These are phyloP conservation scores for Lachancea quebecensis DNA, from an alignment of 805 yeast species.

Conservation along the genomic window DNA sequence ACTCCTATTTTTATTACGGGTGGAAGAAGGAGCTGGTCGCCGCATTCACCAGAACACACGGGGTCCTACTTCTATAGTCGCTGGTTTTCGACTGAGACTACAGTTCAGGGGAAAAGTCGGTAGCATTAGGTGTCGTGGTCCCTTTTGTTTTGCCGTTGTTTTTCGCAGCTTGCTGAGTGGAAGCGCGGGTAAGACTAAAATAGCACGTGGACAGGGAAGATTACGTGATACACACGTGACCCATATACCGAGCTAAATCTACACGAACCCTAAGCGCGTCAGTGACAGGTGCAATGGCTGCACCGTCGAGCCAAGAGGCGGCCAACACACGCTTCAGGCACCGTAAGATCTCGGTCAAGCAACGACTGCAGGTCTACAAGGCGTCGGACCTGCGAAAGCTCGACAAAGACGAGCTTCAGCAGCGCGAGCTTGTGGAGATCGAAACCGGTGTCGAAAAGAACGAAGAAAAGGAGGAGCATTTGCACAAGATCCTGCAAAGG, in stretches of 20 bases:
- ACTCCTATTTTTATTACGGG: background rate
- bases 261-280: no score
- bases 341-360: conserved; percentile 89
- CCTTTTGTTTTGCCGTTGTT: background rate
- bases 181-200: background rate
- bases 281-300: background rate
- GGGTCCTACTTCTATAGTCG: background rate
- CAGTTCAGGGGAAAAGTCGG: background rate
- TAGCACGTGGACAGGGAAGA: background rate
- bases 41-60: background rate
- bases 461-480: conserved; percentile 95
- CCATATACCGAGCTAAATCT: background rate
- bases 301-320: conserved; percentile 8
- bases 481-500: conserved; percentile 84
- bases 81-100: background rate
- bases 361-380: conserved; percentile 66
- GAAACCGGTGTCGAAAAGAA: conserved; percentile 98
- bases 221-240: background rate
- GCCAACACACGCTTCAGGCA: conserved; percentile 72
- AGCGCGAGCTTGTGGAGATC: conserved; percentile 78
- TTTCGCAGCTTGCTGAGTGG: background rate
- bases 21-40: background rate
- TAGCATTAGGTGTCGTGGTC: background rate
- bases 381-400: conserved; percentile 76
- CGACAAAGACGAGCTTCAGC: conserved; percentile 50